phyloP scores from a whole-genome alignment of 2,329 filamentous ascomycete genomes.

The Salinomyces thailandicus region DNA sequence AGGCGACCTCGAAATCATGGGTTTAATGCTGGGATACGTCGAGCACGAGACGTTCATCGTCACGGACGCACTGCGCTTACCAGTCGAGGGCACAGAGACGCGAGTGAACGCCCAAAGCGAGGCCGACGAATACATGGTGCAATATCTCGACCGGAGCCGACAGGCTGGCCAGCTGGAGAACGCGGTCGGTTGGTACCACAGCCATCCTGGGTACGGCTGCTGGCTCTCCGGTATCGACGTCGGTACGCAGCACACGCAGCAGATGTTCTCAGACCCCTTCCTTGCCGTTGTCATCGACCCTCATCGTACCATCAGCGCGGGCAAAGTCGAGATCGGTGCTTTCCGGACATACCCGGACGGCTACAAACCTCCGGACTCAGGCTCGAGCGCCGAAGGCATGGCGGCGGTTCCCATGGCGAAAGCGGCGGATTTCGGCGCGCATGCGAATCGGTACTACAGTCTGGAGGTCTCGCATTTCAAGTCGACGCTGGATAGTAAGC shows the following conservation, averaged over 20 bases:
- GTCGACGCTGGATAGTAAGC: slow-evolving; percentile 73
- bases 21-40: slow-evolving; percentile 92
- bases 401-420: slow-evolving; percentile 83
- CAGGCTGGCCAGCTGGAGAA: slow-evolving; percentile 76
- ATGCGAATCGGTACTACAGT: slow-evolving; percentile 81
- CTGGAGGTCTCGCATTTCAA: slow-evolving; percentile 92
- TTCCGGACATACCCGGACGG: slow-evolving; percentile 81
- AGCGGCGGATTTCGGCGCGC: slow-evolving; percentile 89
- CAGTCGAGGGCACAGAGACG: slow-evolving; percentile 97
- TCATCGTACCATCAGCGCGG: slow-evolving; percentile 84
- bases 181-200: slow-evolving; percentile 96
- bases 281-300: slow-evolving; percentile 94
- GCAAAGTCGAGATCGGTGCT: slow-evolving; percentile 93
- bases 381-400: slow-evolving; percentile 45
- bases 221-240: slow-evolving; percentile 98
- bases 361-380: slow-evolving; percentile 46
- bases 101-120: slow-evolving; percentile 92
- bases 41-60: slow-evolving; percentile 78
- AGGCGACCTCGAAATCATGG: slow-evolving; percentile 90
- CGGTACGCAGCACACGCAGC: slow-evolving; percentile 73
- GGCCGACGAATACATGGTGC: slow-evolving; percentile 93
- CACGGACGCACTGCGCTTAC: slow-evolving; percentile 85
- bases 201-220: slow-evolving; percentile 93
- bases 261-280: slow-evolving; percentile 80
- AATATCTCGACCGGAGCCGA: slow-evolving; percentile 66